Evolutionary conservation across 108 stramenopile genomes (phyloP), one percentile per base, ranked within the genome.

Genomic region (Pelagomonas calceolata): DNA sequence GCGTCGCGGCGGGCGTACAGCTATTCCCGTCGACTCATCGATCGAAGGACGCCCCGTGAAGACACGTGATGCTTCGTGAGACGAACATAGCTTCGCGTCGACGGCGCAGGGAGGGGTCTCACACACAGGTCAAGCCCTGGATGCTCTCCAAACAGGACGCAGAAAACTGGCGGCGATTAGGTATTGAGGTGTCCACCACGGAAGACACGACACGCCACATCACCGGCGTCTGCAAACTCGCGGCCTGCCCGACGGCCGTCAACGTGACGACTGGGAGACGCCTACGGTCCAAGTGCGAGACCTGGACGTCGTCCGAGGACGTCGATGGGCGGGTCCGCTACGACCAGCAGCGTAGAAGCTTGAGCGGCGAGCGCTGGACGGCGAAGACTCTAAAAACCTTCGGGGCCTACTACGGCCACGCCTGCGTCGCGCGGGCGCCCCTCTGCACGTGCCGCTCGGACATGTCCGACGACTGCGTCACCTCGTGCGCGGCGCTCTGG

Each of bases 71-170:
- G n/a, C n/a, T n/a, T n/a, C n/a, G n/a, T n/a, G n/a, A n/a, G n/a
- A n/a, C n/a, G n/a, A n/a, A n/a, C n/a, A n/a, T n/a, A n/a, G n/a
- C n/a, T n/a, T n/a, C n/a, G n/a, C n/a, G n/a, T n/a, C n/a, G n/a
- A n/a, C n/a, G n/a, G n/a, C n/a, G n/a, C n/a, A n/a, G n/a, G n/a
- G n/a, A n/a, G n/a, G n/a, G n/a, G n/a, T n/a, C n/a, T n/a, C n/a
- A n/a, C n/a, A n/a, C n/a, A n/a, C n/a, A n/a, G 51, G 21, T 60
- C 51, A 60, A 60, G 51, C 51, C 51, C 51, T 60, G 51, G 51
- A 12, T 26, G 21, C 26, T 60, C 51, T 26, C 14, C 7, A 26
- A 26, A 17, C 7, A 4, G 7, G 51, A 60, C 21, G 10, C 51
- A 3, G 7, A 26, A 1, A 1, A 60, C 21, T 60, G 51, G 51